Evolutionary conservation across 23 red algal genomes (phyloP).

Genomic region (Cyanidioschyzon merolae): DNA sequence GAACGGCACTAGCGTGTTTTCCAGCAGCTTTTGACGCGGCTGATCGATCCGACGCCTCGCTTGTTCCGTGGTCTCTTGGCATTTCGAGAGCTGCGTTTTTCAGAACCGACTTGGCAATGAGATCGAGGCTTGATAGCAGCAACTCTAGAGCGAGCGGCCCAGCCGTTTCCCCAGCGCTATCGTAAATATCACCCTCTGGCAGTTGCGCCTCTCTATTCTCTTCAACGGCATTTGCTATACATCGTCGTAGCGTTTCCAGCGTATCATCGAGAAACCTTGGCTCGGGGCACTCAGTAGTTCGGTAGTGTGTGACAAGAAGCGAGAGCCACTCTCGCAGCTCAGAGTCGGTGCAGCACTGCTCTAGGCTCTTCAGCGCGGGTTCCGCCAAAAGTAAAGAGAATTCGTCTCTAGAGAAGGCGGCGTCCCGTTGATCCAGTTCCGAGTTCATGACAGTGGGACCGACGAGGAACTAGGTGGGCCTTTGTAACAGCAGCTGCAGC

Average conservation of each 20-base stretch:
- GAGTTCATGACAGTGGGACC: too few relatives aligned
- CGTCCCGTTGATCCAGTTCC: too few relatives aligned
- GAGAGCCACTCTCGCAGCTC: background rate
- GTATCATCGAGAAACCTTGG: background rate
- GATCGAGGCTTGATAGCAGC: background rate
- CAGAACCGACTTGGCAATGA: background rate
- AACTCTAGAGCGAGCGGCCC: background rate
- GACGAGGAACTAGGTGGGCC: too few relatives aligned
- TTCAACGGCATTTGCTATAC: background rate
- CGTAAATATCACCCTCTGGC: too few relatives aligned
- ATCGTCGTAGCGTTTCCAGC: background rate
- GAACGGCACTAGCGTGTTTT: background rate
- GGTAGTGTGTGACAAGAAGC: background rate
- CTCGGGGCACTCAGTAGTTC: background rate
- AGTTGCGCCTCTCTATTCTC: too few relatives aligned
- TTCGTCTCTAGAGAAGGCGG: too few relatives aligned
- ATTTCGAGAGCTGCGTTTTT: background rate
- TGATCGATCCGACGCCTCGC: background rate
- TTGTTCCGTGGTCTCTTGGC: background rate
- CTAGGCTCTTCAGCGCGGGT: background rate
- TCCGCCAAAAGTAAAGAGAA: background rate
- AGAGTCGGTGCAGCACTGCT: background rate
- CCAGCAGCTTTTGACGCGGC: background rate
- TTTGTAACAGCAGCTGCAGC: too few relatives aligned
- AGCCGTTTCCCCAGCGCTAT: too few relatives aligned